Conservation (phyloP, 1,284 basidiomycete species). For the Sporisorium sorghi region DNA sequence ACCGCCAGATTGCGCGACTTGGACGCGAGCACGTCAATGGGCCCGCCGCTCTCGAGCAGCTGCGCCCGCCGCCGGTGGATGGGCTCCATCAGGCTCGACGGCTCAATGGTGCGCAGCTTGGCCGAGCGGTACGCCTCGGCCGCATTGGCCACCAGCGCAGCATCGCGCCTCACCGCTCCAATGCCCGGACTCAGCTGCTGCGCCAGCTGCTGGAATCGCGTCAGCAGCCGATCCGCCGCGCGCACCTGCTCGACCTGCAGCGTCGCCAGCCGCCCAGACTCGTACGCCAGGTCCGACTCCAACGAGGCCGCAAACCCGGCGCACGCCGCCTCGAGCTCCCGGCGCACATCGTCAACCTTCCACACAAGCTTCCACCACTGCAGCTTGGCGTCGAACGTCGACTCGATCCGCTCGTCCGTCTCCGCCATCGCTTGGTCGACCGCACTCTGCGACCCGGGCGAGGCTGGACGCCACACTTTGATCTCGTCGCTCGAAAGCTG, state of each 20-base stretch:
- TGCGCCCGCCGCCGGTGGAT: conserved; percentile 51
- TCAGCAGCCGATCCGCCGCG: conserved; percentile 30
- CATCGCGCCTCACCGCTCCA: conserved; percentile 20
- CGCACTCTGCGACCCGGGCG: conserved; percentile 29
- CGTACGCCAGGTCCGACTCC: conserved; percentile 56
- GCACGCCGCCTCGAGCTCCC: conserved; percentile 54
- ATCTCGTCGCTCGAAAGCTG: conserved; percentile 31
- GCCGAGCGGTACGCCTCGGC: conserved; percentile 41
- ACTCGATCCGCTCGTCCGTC: conserved; percentile 43
- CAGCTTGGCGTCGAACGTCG: conserved; percentile 48
- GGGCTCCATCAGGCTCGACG: conserved; percentile 51
- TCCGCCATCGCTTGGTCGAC: conserved; percentile 33
- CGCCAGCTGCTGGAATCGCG: conserved; percentile 29
- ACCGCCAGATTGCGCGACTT: conserved; percentile 50
- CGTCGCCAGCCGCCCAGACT: conserved; percentile 50
- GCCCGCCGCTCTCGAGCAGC: conserved; percentile 48
- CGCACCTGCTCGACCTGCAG: conserved; percentile 29
- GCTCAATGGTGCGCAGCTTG: conserved; percentile 41
- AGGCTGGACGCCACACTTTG: conserved; percentile 35
- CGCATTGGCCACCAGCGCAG: conserved; percentile 47
- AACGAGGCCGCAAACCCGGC: conserved; percentile 54
- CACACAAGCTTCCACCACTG: conserved; percentile 65
- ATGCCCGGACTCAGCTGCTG: conserved; percentile 21
- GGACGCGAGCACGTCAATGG: conserved; percentile 48
- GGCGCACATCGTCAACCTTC: conserved; percentile 62